Base-by-base conservation (phyloP, 257 asterid species). In the Pogostemon cablin region DNA sequence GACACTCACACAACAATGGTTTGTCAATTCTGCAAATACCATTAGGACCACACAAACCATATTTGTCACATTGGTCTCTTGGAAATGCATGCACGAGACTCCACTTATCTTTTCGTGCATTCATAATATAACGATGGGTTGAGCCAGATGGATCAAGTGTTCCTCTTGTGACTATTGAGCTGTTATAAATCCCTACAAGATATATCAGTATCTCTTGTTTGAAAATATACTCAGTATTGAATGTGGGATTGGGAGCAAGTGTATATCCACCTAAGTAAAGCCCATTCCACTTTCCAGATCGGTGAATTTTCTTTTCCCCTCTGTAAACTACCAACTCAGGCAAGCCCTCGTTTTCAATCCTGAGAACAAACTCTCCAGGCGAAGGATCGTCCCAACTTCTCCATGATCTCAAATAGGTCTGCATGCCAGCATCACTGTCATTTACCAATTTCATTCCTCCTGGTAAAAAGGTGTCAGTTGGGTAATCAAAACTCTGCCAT, bases 401-500 rank as follows among this genome's bases (percentile, higher is more conserved):
- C 74, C 74, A 69, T n/a, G 74, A 69, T 0, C 67, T 69, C 58
- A 57, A 11, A 8, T 44, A 4, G 25, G 3, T 32, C 37, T 6
- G 20, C 4, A 43, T 66, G 0, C 74, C 66, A 34, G 56, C 57
- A n/a, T 69, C 73, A 11, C 1, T 0, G 4, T 68, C 65, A 2
- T 42, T 58, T 4, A 44, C 66, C 0, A 44, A 1, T 20, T 40
- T 41, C 67, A 69, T 46, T 32, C 58, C 74, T 32, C 48, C 74
- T 1, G 58, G 48, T 4, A 57, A 8, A 15, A 25, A 32, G 1
- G 57, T 57, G 58, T 69, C 39, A 5, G 72, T 10, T 53, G 72
- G 83, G 56, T 49, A 68, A 44, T 80, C 76, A 6, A 80, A 80
- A 43, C 84, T 80, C 75, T 80, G 81, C 81, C 84, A 80, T 48